Conservation (phyloP, 331 rosid species). For the Erythrophleum ivorense region DNA sequence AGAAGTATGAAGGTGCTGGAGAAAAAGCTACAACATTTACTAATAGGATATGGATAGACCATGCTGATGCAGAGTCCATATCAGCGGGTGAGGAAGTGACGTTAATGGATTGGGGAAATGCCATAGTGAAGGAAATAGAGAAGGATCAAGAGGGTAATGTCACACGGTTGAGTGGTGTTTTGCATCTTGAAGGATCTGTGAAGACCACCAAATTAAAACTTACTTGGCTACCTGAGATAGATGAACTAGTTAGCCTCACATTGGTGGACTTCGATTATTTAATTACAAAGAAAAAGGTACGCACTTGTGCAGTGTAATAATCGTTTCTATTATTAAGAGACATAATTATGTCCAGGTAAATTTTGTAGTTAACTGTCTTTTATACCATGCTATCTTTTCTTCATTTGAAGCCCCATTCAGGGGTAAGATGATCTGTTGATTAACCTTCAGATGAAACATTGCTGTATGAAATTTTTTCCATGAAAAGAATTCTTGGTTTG, state of each 20-base stretch:
- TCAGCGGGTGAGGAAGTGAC: constrained; percentile 83
- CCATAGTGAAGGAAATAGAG: constrained; percentile 71
- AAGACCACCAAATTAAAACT: constrained; percentile 92
- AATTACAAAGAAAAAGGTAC: constrained; percentile 95
- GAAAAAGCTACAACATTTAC: constrained; percentile 78
- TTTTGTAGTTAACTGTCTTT: constrained; percentile 21
- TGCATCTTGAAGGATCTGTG: constrained; percentile 96
- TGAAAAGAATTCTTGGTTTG: background rate
- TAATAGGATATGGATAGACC: constrained; percentile 75
- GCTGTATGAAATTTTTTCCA: background rate
- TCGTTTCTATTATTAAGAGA: constrained; percentile 4
- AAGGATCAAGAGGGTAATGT: constrained; percentile 74
- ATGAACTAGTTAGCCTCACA: constrained; percentile 76
- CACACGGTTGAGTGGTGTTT: constrained; percentile 70
- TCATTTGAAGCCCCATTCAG: constrained; percentile 7
- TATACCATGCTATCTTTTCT: constrained; percentile 14
- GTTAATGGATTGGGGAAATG: constrained; percentile 99
- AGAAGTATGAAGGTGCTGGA: constrained; percentile 91
- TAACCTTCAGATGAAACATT: background rate
- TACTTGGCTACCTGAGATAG: constrained; percentile 87
- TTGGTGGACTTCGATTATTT: constrained; percentile 85
- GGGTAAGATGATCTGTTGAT: background rate
- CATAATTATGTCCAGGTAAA: background rate
- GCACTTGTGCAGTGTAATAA: constrained; percentile 14
- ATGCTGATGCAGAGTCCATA: constrained; percentile 71